These are phyloP conservation scores for Colletotrichum falcatum DNA, from an alignment of 2,329 filamentous ascomycete species.

Conservation along the genomic window DNA sequence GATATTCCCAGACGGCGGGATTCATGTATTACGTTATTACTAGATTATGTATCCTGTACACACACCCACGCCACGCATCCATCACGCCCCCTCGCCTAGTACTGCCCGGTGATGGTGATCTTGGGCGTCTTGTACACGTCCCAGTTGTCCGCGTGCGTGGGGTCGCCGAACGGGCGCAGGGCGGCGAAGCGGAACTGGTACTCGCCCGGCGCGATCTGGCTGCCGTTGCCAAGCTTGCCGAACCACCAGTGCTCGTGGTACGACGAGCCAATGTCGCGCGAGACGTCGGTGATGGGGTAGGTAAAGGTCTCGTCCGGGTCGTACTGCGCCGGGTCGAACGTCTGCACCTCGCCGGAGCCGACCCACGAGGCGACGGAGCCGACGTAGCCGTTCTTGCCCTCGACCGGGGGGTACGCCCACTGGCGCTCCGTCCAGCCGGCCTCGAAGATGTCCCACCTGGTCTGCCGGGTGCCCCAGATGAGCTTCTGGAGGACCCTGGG, in stretches of 20 bases:
- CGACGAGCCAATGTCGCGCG: slow-evolving; percentile 40
- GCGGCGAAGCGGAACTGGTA: slow-evolving; percentile 58
- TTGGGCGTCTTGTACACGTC: slow-evolving; percentile 52
- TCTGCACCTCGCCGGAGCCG: slow-evolving; percentile 34
- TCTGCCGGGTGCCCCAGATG: slow-evolving; percentile 44
- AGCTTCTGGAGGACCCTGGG: slow-evolving; percentile 42
- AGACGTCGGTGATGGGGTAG: slow-evolving; percentile 44
- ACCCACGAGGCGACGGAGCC: slow-evolving; percentile 47
- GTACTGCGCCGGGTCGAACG: slow-evolving; percentile 43
- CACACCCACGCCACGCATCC: too few relatives aligned
- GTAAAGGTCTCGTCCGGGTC: slow-evolving; percentile 46
- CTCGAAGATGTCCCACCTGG: slow-evolving; percentile 45
- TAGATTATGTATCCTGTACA: too few relatives aligned
- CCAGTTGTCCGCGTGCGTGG: slow-evolving; percentile 56
- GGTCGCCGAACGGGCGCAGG: slow-evolving; percentile 56
- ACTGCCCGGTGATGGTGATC: slow-evolving; percentile 48
- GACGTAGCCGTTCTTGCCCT: slow-evolving; percentile 47
- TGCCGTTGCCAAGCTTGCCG: slow-evolving; percentile 57
- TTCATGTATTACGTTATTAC: too few relatives aligned
- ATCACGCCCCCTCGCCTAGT: slow-evolving; percentile 26
- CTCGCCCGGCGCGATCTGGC: slow-evolving; percentile 54
- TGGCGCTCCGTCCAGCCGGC: slow-evolving; percentile 45
- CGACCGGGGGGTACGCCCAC: slow-evolving; percentile 46
- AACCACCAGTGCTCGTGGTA: slow-evolving; percentile 54
- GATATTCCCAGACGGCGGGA: too few relatives aligned